Conservation (phyloP, 352 stramenopile genomes). For the Globisporangium orthogonon region DNA sequence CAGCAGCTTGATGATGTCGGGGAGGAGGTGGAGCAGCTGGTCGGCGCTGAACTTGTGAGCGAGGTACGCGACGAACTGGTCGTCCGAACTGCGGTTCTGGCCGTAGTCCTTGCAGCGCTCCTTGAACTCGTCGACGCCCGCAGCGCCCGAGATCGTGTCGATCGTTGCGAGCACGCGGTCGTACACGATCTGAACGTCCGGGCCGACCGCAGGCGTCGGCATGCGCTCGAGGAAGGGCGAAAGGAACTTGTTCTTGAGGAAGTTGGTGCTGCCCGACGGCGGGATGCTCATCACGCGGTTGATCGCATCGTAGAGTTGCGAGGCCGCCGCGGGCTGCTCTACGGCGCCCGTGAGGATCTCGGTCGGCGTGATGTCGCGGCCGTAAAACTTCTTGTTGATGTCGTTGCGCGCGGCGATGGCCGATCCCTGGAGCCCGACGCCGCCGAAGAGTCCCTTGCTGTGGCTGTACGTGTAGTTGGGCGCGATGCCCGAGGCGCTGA, state of each 20-base stretch:
- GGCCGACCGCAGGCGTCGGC: conserved; percentile 56
- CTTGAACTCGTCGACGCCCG: conserved; percentile 79
- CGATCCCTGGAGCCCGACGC: conserved; percentile 72
- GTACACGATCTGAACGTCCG: conserved; percentile 82
- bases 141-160: conserved; percentile 40
- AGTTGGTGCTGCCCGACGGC: conserved; percentile 40
- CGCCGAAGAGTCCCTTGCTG: conserved; percentile 84
- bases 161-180: conserved; percentile 77
- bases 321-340: conserved; percentile 73
- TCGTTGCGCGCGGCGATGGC: conserved; percentile 70
- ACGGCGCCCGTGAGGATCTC: conserved; percentile 82
- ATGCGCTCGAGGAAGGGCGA: conserved; percentile 70
- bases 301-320: conserved; percentile 77
- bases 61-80: conserved; percentile 65
- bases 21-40: conserved; percentile 65
- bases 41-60: conserved; percentile 63
- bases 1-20: conserved; percentile 79
- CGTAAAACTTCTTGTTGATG: conserved; percentile 88
- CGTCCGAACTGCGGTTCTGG: conserved; percentile 73
- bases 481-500: conserved; percentile 64
- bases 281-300: conserved; percentile 72
- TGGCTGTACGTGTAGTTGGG: conserved; percentile 88
- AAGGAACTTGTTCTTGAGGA: conserved; percentile 55
- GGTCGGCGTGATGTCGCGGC: conserved; percentile 75
- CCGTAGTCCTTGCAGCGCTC: conserved; percentile 82